These are phyloP conservation scores for Gynostemma pentaphyllum DNA, from an alignment of 306 rosid genomes.

Conservation along the genomic window DNA sequence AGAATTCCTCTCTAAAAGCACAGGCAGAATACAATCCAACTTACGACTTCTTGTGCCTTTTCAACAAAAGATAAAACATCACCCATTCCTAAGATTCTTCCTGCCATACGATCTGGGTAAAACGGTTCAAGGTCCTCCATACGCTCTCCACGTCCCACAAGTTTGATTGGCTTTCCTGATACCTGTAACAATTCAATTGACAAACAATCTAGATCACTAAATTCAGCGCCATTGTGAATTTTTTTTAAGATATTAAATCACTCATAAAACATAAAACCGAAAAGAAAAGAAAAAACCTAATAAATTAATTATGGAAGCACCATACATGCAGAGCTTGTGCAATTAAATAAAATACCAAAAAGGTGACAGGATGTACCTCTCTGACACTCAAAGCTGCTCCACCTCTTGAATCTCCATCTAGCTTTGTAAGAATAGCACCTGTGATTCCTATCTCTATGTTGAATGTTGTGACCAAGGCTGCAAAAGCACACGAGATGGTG, in stretches of 20 bases:
- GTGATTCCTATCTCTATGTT: slow-evolving; percentile 95
- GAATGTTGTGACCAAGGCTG: slow-evolving; percentile 92
- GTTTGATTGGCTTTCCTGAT: slow-evolving; percentile 97
- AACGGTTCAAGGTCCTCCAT: slow-evolving; percentile 99
- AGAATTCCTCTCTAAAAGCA: slow-evolving; percentile 2
- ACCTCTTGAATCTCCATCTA: slow-evolving; percentile 99
- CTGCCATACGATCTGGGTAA: slow-evolving; percentile 98
- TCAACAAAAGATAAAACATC: slow-evolving; percentile 97
- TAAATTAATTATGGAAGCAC: slow-evolving; percentile 7
- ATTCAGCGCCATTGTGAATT: not conserved
- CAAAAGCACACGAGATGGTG: slow-evolving; percentile 17
- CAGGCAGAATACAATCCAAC: slow-evolving; percentile 19
- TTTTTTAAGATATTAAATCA: not conserved
- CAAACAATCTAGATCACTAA: not conserved
- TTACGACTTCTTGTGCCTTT: slow-evolving; percentile 96
- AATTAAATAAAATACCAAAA: slow-evolving; percentile 10
- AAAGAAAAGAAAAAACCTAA: not conserved
- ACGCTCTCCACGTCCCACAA: slow-evolving; percentile 95
- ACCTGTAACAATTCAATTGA: slow-evolving; percentile 36
- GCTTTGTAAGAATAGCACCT: slow-evolving; percentile 96
- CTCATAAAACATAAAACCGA: not conserved
- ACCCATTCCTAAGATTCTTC: slow-evolving; percentile 97
- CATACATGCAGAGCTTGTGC: not conserved
- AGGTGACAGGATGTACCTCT: slow-evolving; percentile 47
- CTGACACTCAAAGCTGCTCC: slow-evolving; percentile 97